Percentiles rank a stretch among this genome's conserved stretches.
Evolutionary conservation across 495 filamentous ascomycete species (phyloP).

Genomic region (Penicillium ochrochloron): DNA sequence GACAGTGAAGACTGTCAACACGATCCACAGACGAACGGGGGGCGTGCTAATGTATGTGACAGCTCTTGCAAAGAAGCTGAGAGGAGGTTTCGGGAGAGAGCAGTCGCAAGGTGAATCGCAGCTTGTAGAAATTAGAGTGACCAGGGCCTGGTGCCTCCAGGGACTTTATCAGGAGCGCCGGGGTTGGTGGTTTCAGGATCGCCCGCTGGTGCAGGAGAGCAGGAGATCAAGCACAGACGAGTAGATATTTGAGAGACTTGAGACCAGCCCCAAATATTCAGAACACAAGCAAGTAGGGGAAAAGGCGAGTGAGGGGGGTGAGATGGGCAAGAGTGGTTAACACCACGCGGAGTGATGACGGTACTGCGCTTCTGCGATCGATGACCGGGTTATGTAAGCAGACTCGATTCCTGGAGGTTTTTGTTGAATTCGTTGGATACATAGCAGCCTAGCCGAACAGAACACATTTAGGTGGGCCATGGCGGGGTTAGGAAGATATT

Average conservation of each 20-base stretch:
- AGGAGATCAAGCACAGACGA: background rate
- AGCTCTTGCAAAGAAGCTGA: background rate
- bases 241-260: background rate
- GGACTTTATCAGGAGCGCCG: slow-evolving; percentile 32
- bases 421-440: too few species aligned
- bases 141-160: slow-evolving; percentile 20
- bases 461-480: too few species aligned
- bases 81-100: background rate
- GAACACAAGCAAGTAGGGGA: background rate
- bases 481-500: too few species aligned
- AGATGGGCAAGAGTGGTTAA: slow-evolving; percentile 22
- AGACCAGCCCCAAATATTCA: background rate
- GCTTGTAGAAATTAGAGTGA: slow-evolving; percentile 20
- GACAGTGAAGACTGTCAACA: slow-evolving; percentile 14
- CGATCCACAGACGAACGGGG: slow-evolving; percentile 7
- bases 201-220: background rate
- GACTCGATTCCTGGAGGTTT: background rate
- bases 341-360: slow-evolving; percentile 37
- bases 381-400: slow-evolving; percentile 31
- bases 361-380: slow-evolving; percentile 16
- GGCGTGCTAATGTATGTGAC: background rate
- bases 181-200: slow-evolving; percentile 13
- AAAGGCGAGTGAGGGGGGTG: slow-evolving; percentile 14
- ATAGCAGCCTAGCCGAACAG: too few species aligned
- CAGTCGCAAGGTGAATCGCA: slow-evolving; percentile 16